Base-by-base conservation (phyloP, 2,329 filamentous ascomycete species). In the Cladophialophora bantiana region DNA sequence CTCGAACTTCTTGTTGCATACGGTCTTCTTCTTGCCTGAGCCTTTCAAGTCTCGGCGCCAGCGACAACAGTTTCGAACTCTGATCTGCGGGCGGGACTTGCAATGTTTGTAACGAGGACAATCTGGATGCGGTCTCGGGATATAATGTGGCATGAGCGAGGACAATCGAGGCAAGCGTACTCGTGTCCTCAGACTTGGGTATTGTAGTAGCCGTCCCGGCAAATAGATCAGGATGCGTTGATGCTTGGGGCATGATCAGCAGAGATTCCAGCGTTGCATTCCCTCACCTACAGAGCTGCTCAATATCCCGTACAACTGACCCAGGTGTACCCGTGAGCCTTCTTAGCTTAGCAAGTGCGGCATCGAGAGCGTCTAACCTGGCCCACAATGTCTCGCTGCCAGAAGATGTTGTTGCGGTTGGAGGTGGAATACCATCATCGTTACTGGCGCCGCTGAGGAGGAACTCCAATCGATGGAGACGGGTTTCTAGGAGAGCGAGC, bases 61-160 rank as follows among this genome's bases (percentile, higher is more conserved):
- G 74, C 56, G 79, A 74, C 58, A 82, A 76, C 13, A 84, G 72
- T 4, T 78, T 72, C 6, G 79, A 76, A 5, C 81, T 83, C 32
- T 75, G 72, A 50, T 76, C 70, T 5, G 80, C 79, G 26, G 80
- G 75, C 0, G 82, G 82, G 15, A 83, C 77, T 2, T 80, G 80
- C 1, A 83, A 75, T 66, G 83, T 81, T 60, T 82, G 79, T 12
- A 84, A 74, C 0, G 81, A 83, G n/a, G 79, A 79, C 1, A 84
- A 77, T 2, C 81, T 78, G 1, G 82, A 83, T 5, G 81, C 78
- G 4, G 82, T 83, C 71, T 82, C 80, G 15, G 81, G 80, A 69
- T 80, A 83, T 4, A 80, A 75, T 13, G 80, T 75, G 7, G 81
- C 80, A 67, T 82, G 81, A 15, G 81, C 78, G 18, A 82, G 75